These are phyloP conservation scores for Oryza officinalis DNA, from an alignment of 176 grass and related monocot genomes.

Conservation along the genomic window DNA sequence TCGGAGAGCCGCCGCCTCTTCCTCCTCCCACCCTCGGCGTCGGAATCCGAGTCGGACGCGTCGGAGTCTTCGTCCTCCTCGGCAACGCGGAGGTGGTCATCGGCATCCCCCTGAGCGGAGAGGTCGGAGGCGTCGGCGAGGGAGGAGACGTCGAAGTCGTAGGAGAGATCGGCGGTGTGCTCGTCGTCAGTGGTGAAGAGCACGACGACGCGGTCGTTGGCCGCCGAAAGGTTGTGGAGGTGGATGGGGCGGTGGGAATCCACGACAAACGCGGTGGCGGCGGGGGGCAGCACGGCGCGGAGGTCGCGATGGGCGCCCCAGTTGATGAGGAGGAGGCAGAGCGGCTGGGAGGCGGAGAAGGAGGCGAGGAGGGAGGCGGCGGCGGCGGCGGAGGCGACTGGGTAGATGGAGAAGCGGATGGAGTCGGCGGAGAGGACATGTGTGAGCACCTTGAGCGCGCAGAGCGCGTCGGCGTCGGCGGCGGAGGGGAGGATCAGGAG, in stretches of 20 bases:
- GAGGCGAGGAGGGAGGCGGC: conserved; percentile 37
- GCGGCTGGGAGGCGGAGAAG: conserved; percentile 34
- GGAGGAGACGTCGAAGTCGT: conserved; percentile 73
- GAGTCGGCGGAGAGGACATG: conserved; percentile 65
- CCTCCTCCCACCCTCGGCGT: conserved; percentile 41
- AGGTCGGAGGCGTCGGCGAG: conserved; percentile 79
- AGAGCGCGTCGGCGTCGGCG: conserved; percentile 82
- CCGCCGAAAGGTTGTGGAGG: conserved; percentile 70
- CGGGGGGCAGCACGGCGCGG: conserved; percentile 48
- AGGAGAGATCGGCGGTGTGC: conserved; percentile 69
- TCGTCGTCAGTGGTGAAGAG: conserved; percentile 82
- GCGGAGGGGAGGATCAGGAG: conserved; percentile 81
- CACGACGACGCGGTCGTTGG: conserved; percentile 67
- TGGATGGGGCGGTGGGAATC: conserved; percentile 84
- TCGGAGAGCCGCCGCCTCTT: conserved; percentile 44
- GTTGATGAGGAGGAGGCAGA: conserved; percentile 72
- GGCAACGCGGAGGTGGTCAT: conserved; percentile 27
- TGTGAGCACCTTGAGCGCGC: conserved; percentile 59
- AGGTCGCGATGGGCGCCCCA: conserved; percentile 84
- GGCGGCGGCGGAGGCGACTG: conserved; percentile 55
- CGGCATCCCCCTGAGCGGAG: conserved; percentile 38
- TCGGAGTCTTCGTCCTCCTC: conserved; percentile 35
- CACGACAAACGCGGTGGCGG: conserved; percentile 55
- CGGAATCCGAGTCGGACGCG: conserved; percentile 45
- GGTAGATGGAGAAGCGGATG: conserved; percentile 51